phyloP scores from a whole-genome alignment of 2,329 filamentous ascomycete species.

The Fusarium graminum region DNA sequence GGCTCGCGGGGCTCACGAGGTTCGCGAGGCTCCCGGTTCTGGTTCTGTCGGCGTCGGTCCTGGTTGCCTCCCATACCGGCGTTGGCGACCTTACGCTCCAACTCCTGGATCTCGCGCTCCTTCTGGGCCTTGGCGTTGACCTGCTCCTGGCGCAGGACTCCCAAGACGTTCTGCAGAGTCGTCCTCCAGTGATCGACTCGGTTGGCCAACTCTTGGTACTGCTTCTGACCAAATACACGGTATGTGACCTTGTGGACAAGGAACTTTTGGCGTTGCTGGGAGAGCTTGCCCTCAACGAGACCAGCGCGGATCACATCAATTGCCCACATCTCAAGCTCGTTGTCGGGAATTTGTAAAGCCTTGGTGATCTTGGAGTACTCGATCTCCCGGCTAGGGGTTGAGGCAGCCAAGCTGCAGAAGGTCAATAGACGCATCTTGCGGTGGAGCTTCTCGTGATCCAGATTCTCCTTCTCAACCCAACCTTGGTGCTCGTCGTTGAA shows the following conservation, averaged over 20 bases:
- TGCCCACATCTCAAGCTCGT: constrained; percentile 97
- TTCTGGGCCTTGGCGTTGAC: constrained; percentile 80
- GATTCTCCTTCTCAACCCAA: constrained; percentile 82
- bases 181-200: constrained; percentile 91
- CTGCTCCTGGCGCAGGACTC: constrained; percentile 84
- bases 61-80: constrained; percentile 54
- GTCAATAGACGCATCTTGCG: constrained; percentile 98
- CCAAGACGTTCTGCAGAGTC: constrained; percentile 82
- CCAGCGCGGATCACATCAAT: constrained; percentile 98
- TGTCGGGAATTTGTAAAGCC: constrained; percentile 82
- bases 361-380: constrained; percentile 88
- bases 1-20: constrained; percentile 29
- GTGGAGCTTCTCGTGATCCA: constrained; percentile 80
- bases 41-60: constrained; percentile 53
- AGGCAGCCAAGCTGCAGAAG: constrained; percentile 88
- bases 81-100: constrained; percentile 74
- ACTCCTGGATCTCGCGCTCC: constrained; percentile 80
- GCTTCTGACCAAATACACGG: constrained; percentile 96
- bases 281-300: constrained; percentile 95
- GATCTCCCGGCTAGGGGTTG: constrained; percentile 85
- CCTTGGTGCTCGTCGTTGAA: constrained; percentile 92
- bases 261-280: constrained; percentile 92
- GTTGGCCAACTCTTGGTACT: constrained; percentile 95
- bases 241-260: constrained; percentile 96
- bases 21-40: constrained; percentile 38